A percentile compares a stretch with the other conserved stretches of the same genome.
Conservation (phyloP, 1,284 basidiomycete species). For the Moniliophthora roreri region DNA sequence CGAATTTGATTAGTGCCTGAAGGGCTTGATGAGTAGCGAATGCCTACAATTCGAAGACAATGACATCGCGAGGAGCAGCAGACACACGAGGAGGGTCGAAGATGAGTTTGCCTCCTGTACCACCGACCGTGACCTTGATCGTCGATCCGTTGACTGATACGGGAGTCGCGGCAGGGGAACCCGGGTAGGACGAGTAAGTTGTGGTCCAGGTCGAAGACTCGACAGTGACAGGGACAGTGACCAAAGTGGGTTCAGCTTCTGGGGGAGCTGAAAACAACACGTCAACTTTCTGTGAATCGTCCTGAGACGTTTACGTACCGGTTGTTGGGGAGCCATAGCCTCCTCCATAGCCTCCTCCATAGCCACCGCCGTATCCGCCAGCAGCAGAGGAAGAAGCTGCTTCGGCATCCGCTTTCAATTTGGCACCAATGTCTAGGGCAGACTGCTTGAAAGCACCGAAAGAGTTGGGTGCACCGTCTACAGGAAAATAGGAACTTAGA, state of each 20-base stretch:
- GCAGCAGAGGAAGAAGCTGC: constrained; percentile 15
- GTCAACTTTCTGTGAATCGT: background rate
- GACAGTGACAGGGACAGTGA: constrained; percentile 17
- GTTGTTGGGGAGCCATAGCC: background rate
- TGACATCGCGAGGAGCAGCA: constrained; percentile 34
- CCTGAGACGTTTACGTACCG: background rate
- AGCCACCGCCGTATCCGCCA: background rate
- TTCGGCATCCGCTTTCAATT: constrained; percentile 25
- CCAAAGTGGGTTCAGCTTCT: background rate
- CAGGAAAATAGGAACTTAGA: too few species aligned
- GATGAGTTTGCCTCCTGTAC: constrained; percentile 31
- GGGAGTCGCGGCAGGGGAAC: constrained; percentile 34
- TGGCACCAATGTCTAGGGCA: constrained; percentile 35
- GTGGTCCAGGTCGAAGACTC: constrained; percentile 33
- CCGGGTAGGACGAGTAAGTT: constrained; percentile 36
- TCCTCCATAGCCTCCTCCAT: background rate
- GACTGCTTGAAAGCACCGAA: constrained; percentile 39
- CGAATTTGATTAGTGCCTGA: constrained; percentile 2
- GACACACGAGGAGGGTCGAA: constrained; percentile 37
- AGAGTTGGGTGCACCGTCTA: constrained; percentile 37
- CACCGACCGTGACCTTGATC: constrained; percentile 37
- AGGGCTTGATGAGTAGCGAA: background rate
- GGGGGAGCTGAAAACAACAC: background rate
- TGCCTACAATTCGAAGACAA: constrained; percentile 40
- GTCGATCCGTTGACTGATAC: constrained; percentile 28